phyloP scores from a whole-genome alignment of 768 basidiomycete species.

The Rhodotorula babjevae region DNA sequence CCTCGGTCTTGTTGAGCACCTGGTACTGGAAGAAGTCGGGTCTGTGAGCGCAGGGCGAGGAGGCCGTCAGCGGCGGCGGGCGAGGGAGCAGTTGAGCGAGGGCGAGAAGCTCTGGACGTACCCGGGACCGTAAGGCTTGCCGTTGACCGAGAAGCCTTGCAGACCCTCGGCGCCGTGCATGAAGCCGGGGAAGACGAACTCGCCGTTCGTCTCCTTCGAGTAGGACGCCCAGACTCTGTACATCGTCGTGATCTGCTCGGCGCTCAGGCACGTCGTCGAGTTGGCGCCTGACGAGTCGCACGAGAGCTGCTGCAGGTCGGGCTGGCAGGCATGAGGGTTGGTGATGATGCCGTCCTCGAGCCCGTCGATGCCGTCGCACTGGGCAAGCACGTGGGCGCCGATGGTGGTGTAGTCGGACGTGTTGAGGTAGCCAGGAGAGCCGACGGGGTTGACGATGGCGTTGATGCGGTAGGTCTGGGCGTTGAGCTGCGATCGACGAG shows the following conservation, averaged over 20 bases:
- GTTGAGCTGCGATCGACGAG: slow-evolving; percentile 14
- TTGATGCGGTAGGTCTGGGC: slow-evolving; percentile 34
- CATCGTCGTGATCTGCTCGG: slow-evolving; percentile 24
- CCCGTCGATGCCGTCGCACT: slow-evolving; percentile 39
- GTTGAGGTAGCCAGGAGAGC: slow-evolving; percentile 20
- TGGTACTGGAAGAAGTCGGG: slow-evolving; percentile 19
- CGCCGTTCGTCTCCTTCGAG: background rate
- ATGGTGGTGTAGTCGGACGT: slow-evolving; percentile 21
- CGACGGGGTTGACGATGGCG: slow-evolving; percentile 27
- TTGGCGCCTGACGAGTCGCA: slow-evolving; percentile 11
- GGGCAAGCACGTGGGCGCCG: background rate
- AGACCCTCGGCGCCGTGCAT: slow-evolving; percentile 8
- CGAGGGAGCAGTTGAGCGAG: background rate
- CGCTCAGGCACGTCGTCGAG: slow-evolving; percentile 11
- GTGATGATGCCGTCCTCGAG: slow-evolving; percentile 46
- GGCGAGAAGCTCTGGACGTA: too few relatives aligned
- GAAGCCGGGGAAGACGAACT: slow-evolving; percentile 24
- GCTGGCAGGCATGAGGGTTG: slow-evolving; percentile 45
- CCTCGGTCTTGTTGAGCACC: slow-evolving; percentile 8
- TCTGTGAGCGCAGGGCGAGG: too few relatives aligned
- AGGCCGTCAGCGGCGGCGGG: too few relatives aligned
- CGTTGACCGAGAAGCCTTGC: slow-evolving; percentile 23
- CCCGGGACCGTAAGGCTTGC: slow-evolving; percentile 19
- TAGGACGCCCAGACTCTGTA: slow-evolving; percentile 21
- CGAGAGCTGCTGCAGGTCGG: slow-evolving; percentile 31